phyloP scores from a whole-genome alignment of 345 rosid genomes.

The Diplotaxis tenuifolia region DNA sequence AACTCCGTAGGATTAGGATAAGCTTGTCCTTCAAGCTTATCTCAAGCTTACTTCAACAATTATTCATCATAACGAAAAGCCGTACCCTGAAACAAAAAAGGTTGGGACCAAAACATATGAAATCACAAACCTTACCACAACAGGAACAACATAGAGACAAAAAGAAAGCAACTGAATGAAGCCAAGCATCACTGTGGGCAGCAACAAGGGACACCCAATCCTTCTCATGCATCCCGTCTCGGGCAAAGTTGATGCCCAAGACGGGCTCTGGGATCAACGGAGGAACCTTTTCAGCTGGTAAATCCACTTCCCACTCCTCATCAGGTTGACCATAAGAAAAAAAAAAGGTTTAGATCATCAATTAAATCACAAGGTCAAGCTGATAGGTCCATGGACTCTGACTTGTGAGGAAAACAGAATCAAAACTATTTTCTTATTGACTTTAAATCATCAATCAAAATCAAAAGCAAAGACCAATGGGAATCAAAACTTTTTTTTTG shows the following conservation, averaged over 20 bases:
- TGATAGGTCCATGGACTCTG: too few relatives aligned
- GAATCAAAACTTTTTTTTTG: not conserved
- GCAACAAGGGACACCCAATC: not conserved
- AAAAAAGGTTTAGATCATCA: too few relatives aligned
- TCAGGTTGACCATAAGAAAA: not conserved
- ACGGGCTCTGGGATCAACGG: not conserved
- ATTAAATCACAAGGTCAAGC: too few relatives aligned
- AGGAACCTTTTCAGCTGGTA: not conserved
- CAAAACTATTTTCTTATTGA: not conserved
- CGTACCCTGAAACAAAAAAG: not conserved
- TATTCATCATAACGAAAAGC: not conserved
- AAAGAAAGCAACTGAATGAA: not conserved
- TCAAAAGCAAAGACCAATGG: not conserved
- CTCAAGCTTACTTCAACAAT: not conserved
- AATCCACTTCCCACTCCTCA: not conserved
- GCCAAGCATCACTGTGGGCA: not conserved
- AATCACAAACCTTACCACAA: not conserved
- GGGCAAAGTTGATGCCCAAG: not conserved
- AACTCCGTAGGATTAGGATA: too few relatives aligned
- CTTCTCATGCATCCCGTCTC: not conserved
- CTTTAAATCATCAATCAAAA: not conserved
- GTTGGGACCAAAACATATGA: not conserved
- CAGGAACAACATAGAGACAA: not conserved
- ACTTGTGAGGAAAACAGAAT: too few relatives aligned
- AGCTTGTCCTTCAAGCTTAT: too few relatives aligned